A percentile compares a stretch with the other conserved stretches of the same genome.
Evolutionary conservation across 352 stramenopile genomes (phyloP).

Genomic region (Aphanomyces astaci): DNA sequence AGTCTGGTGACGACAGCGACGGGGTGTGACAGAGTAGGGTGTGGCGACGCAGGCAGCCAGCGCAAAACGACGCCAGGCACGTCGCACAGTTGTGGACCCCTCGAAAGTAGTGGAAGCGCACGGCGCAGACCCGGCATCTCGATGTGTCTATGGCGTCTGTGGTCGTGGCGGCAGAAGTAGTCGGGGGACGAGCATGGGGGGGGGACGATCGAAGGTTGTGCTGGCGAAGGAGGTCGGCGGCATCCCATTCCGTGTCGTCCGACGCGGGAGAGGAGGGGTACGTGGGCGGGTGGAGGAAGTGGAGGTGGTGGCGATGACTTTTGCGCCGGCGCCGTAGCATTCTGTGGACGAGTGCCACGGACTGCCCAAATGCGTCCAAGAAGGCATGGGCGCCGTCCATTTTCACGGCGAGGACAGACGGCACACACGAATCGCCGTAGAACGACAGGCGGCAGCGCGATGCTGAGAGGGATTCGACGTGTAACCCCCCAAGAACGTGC

Average conservation of each 20-base stretch:
- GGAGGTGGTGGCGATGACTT: neutral
- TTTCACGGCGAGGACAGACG: neutral
- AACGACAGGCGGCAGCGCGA: neutral
- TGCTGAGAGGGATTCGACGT: neutral
- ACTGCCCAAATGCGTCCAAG: neutral
- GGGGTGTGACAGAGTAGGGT: neutral
- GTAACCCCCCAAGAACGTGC: neutral
- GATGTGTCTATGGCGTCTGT: neutral
- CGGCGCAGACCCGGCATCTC: neutral
- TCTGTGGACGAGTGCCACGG: neutral
- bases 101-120: conserved; percentile 1
- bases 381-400: neutral
- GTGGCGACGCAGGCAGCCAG: neutral
- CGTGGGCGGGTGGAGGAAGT: neutral
- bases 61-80: neutral
- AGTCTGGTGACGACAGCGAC: neutral
- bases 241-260: neutral
- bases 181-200: no score
- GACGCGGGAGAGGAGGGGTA: neutral
- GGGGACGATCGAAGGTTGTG: no score
- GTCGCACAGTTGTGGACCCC: neutral
- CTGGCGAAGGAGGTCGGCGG: neutral
- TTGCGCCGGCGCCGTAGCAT: neutral
- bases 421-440: neutral
- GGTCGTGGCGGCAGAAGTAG: no score